These are phyloP conservation scores for Apiospora koreana DNA, from an alignment of 2,329 filamentous ascomycete species.

Conservation along the genomic window DNA sequence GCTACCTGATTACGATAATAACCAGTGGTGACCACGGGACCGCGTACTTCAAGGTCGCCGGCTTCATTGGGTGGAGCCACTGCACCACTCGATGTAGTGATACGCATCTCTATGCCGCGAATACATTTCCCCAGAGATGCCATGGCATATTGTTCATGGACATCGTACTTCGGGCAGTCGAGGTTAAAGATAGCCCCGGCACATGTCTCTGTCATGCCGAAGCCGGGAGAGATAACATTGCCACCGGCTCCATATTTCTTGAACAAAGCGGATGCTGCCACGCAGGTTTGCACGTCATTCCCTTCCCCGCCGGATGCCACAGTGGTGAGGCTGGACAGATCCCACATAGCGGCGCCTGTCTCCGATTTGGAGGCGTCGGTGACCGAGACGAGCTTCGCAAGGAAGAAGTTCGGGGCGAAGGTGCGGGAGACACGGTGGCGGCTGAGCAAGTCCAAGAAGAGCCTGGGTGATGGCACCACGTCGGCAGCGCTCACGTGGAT, in stretches of 20 bases:
- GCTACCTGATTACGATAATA: slow-evolving; percentile 63
- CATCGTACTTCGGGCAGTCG: slow-evolving; percentile 39
- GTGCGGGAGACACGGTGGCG: slow-evolving; percentile 37
- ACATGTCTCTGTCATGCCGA: slow-evolving; percentile 56
- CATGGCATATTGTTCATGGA: background rate
- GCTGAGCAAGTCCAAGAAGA: slow-evolving; percentile 36
- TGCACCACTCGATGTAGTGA: too few relatives aligned
- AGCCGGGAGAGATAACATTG: slow-evolving; percentile 41
- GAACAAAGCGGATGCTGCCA: too few relatives aligned
- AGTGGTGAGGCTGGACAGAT: background rate
- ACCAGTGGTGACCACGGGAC: slow-evolving; percentile 61
- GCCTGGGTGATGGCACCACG: slow-evolving; percentile 34
- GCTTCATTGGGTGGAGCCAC: slow-evolving; percentile 28
- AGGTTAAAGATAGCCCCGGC: slow-evolving; percentile 47
- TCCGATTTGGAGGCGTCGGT: too few relatives aligned
- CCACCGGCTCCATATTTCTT: too few relatives aligned
- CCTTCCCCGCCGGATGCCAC: slow-evolving; percentile 14
- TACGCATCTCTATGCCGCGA: background rate
- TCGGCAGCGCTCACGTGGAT: slow-evolving; percentile 39
- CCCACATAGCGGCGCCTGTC: too few relatives aligned
- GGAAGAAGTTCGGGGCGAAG: slow-evolving; percentile 32
- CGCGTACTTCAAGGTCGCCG: slow-evolving; percentile 63
- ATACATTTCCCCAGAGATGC: background rate
- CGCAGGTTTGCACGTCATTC: too few relatives aligned
- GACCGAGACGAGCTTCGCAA: too few relatives aligned